phyloP scores from a whole-genome alignment of 192 early-diverging fungal genomes.

The Cladochytrium replicatum region DNA sequence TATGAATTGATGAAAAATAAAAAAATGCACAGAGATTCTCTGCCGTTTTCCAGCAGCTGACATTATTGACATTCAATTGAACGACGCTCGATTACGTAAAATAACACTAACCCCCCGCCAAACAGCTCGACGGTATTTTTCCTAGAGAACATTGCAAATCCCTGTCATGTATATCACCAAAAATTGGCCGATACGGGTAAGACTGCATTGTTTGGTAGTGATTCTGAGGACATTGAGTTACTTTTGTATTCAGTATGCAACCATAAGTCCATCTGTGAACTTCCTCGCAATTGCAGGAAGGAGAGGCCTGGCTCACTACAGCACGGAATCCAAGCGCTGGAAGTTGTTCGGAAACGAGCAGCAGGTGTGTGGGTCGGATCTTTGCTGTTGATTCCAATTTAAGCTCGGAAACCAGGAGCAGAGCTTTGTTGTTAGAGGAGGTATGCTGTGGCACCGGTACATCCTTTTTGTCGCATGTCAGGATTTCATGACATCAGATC shows the following conservation, averaged over 20 bases:
- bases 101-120: no score
- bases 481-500: constrained; percentile 18
- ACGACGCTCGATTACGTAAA: no score
- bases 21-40: no score
- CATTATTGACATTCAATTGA: no score
- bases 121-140: no score
- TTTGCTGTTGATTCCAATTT: not conserved
- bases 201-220: not conserved
- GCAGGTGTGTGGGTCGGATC: constrained; percentile 23
- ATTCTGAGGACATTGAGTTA: no score
- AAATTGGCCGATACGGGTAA: constrained; percentile 75
- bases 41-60: no score
- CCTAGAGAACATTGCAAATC: constrained; percentile 61
- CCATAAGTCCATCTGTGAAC: constrained; percentile 56
- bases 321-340: constrained; percentile 65
- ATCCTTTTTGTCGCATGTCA: constrained; percentile 60
- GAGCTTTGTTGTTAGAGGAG: constrained; percentile 56
- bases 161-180: constrained; percentile 63
- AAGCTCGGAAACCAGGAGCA: no score
- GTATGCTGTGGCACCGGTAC: constrained; percentile 62
- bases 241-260: constrained; percentile 47
- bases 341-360: constrained; percentile 82
- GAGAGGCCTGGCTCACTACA: constrained; percentile 74
- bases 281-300: constrained; percentile 78
- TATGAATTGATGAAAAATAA: no score